These are phyloP conservation scores for Ambrosiella cleistominuta DNA, from an alignment of 2,329 filamentous ascomycete species.

Conservation along the genomic window DNA sequence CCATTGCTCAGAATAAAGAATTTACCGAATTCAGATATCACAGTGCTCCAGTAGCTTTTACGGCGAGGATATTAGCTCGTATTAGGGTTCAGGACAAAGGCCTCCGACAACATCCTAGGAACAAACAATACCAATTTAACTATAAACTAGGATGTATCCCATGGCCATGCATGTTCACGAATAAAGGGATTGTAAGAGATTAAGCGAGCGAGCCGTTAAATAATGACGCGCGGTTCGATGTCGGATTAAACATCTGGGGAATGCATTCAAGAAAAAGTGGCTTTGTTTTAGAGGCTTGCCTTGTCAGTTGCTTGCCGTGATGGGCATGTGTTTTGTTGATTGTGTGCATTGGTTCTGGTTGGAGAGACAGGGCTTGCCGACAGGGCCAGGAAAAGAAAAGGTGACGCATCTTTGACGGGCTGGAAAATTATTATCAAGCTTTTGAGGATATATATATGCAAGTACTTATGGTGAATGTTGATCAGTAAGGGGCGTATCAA, in stretches of 20 bases:
- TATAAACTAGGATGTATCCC: background rate
- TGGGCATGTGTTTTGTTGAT: background rate
- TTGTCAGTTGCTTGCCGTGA: background rate
- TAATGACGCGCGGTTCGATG: background rate
- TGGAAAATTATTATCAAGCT: background rate
- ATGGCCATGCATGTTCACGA: background rate
- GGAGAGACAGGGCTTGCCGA: background rate
- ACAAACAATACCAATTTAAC: background rate
- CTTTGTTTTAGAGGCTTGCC: background rate
- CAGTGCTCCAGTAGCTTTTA: too few species aligned
- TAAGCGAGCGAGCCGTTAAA: background rate
- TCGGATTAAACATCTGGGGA: background rate
- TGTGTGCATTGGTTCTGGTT: background rate
- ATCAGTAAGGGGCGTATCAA: background rate
- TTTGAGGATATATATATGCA: background rate
- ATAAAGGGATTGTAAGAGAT: background rate
- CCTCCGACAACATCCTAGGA: background rate
- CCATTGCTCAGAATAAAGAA: too few species aligned
- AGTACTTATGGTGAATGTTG: background rate
- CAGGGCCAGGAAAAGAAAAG: background rate
- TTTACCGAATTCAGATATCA: too few species aligned
- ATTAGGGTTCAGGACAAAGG: too few species aligned
- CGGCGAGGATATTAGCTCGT: too few species aligned
- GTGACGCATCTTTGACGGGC: too few species aligned
- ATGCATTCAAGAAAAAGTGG: background rate